Conservation (phyloP, 176 grass and related monocot genomes). For the Aegilops tauschii region DNA sequence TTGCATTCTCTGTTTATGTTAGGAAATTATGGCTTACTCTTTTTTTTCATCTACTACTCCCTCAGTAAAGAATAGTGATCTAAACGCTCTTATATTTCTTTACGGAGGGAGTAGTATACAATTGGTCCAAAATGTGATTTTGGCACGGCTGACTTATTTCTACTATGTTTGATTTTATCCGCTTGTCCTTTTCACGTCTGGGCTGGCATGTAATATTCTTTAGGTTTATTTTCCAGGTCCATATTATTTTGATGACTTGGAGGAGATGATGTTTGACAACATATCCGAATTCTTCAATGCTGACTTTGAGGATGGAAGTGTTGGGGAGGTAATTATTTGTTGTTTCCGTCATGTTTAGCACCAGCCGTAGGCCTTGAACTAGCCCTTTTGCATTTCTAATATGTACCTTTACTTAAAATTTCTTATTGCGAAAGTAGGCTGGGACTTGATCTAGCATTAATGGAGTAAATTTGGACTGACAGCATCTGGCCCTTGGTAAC, state of each 20-base stretch:
- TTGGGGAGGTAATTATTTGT: conserved; percentile 57
- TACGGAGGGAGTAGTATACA: background rate
- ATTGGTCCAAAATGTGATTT: background rate
- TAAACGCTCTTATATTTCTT: no score
- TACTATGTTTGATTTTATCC: background rate
- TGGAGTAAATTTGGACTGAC: background rate
- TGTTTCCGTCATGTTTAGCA: background rate
- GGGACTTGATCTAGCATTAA: background rate
- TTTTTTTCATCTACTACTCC: background rate
- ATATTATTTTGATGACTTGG: conserved; percentile 80
- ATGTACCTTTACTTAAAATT: background rate
- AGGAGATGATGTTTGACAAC: conserved; percentile 51
- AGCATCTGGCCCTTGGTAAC: background rate
- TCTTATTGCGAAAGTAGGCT: background rate
- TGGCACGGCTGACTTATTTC: background rate
- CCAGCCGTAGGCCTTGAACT: background rate
- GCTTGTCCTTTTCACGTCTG: background rate
- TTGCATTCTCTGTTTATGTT: background rate
- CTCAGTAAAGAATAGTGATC: no score
- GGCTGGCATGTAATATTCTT: background rate
- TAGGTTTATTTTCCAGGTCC: conserved; percentile 37
- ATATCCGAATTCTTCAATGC: conserved; percentile 54
- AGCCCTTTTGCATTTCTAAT: background rate
- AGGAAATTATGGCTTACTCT: background rate
- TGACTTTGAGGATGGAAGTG: conserved; percentile 69